Evolutionary conservation across 2,329 filamentous ascomycete species (phyloP).

Genomic region (Ophiostoma populinum): DNA sequence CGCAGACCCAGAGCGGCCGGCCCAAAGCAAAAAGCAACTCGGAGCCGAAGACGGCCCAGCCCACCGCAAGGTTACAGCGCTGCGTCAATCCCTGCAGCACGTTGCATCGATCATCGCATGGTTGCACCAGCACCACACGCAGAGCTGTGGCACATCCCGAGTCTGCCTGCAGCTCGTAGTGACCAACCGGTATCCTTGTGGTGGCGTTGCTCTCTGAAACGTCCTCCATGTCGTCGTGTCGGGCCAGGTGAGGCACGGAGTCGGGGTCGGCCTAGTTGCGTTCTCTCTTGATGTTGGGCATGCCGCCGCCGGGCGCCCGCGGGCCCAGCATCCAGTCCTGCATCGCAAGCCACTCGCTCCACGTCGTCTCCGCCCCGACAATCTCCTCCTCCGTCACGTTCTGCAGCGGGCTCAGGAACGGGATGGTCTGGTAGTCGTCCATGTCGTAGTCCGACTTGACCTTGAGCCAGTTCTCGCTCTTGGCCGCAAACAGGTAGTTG

Average conservation of each 20-base stretch:
- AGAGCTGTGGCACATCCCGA: too few relatives aligned
- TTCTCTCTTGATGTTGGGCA: background rate
- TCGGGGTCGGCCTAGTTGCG: background rate
- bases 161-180: too few relatives aligned
- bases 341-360: conserved; percentile 94
- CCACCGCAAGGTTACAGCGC: too few relatives aligned
- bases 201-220: too few relatives aligned
- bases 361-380: conserved; percentile 61
- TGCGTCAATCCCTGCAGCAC: too few relatives aligned
- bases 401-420: conserved; percentile 73
- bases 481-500: conserved; percentile 91
- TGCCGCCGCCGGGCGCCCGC: background rate
- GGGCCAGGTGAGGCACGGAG: too few relatives aligned
- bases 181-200: too few relatives aligned
- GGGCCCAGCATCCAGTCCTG: conserved; percentile 93
- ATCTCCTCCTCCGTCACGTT: conserved; percentile 65
- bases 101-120: too few relatives aligned
- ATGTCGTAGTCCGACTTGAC: conserved; percentile 90
- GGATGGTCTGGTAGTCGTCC: conserved; percentile 63
- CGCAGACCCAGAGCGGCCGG: too few relatives aligned
- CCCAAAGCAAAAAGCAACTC: too few relatives aligned
- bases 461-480: conserved; percentile 75
- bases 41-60: too few relatives aligned
- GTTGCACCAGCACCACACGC: too few relatives aligned
- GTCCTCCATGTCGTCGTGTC: background rate